Evolutionary conservation across 345 rosid genomes (phyloP), one percentile per base, ranked within the genome.

Genomic region (Syzygium aqueum): DNA sequence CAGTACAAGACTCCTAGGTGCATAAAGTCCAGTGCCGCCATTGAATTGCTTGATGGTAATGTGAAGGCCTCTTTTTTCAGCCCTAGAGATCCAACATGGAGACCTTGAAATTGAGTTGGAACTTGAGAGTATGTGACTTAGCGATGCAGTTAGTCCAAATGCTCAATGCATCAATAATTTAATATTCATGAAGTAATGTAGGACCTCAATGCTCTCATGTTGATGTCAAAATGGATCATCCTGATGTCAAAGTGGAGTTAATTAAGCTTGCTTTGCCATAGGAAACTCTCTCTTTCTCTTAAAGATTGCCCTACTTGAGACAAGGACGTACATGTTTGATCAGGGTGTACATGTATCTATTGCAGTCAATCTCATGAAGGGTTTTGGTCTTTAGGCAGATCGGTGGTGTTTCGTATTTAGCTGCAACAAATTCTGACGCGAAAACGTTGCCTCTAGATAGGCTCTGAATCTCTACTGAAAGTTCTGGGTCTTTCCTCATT

Each of bases 1-100:
- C 96, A 94, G 91, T 94, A 94, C 49, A 94, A 93, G 84, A 92
- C 95, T 1, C 96, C 96, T 25, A 90, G 96, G 91, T 93, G 96
- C 94, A 92, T 94, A 52, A 92, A 90, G 52, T 93, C 94, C 56
- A 67, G 51, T 43, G 73, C 91, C 84, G 95, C 94, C 10, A 93
- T 93, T 11, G 88, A 88, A 87, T 84, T 94, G 90, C 96, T 94
- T 49, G 89, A 93, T 89, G 87, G 92, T 85, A 92, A 90, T 87
- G 96, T 93, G 23, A 86, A 84, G 88, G 95, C 93, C 4, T 92
- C 95, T 5, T 90, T 92, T 88, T 92, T 90, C 65, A 94, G 96
- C 87, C 94, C 96, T 28, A 90, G 94, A 84, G 94, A 93, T 91
- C 96, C 96, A 23, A 85, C 85, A 33, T 94, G 95, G 95, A 86